These are phyloP conservation scores for Wallacemonas sp. DNA, from an alignment of 208 protist species.

Conservation along the genomic window DNA sequence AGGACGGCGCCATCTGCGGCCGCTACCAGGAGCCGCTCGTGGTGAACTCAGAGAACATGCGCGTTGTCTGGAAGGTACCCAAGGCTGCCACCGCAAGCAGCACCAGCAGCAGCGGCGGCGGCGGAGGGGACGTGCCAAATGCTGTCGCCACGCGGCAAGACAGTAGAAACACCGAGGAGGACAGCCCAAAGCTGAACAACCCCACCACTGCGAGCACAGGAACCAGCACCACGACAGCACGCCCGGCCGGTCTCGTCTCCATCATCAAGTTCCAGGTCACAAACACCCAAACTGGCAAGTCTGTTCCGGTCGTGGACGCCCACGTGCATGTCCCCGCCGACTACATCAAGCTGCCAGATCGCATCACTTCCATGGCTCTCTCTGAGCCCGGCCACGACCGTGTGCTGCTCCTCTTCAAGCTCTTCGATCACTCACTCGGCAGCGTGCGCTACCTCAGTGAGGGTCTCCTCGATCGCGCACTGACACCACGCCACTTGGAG, in stretches of 20 bases:
- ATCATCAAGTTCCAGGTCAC: constrained; percentile 11
- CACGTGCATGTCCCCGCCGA: constrained; percentile 31
- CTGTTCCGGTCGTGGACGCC: constrained; percentile 24
- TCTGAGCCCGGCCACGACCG: constrained; percentile 34
- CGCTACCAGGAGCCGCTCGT: constrained; percentile 5
- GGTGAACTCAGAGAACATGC: constrained; percentile 3
- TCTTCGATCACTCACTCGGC: constrained; percentile 61
- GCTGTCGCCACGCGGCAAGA: too few relatives aligned
- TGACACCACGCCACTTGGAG: constrained; percentile 39
- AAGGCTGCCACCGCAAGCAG: background rate
- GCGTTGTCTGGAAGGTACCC: background rate
- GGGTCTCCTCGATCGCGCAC: constrained; percentile 41
- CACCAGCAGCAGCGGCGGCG: too few relatives aligned
- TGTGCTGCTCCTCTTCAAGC: constrained; percentile 78
- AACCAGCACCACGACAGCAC: background rate
- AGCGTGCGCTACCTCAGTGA: constrained; percentile 59
- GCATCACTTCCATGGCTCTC: constrained; percentile 23
- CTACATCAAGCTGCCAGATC: background rate
- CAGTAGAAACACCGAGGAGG: background rate
- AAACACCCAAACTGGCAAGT: constrained; percentile 5
- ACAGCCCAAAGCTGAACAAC: background rate
- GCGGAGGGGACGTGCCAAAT: too few relatives aligned
- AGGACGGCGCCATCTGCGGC: background rate
- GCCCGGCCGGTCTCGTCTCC: background rate
- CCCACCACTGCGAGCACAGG: background rate